Conservation (phyloP, 73 alveolate genomes). For the Blepharisma stoltei region DNA sequence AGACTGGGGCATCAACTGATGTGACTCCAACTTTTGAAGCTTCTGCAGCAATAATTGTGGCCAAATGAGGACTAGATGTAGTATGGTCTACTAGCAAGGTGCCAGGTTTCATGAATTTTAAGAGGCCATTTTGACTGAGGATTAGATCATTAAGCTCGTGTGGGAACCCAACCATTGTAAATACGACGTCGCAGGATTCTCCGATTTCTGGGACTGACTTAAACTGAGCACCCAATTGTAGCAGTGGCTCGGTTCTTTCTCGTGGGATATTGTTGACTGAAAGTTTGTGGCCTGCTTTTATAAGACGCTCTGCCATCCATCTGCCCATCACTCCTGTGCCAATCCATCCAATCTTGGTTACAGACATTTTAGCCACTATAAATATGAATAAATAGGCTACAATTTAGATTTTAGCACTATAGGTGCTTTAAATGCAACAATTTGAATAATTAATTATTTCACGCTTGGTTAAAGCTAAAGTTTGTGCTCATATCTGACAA, state of each 20-base stretch:
- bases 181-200: conserved; percentile 61
- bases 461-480: no score
- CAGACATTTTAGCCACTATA: no score
- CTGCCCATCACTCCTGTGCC: conserved; percentile 94
- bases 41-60: conserved; percentile 54
- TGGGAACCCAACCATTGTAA: conserved; percentile 88
- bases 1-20: conserved; percentile 87
- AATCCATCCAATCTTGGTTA: conserved; percentile 74
- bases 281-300: conserved; percentile 67
- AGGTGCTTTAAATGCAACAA: no score
- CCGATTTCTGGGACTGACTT: conserved; percentile 63
- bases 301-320: conserved; percentile 74
- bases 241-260: conserved; percentile 69
- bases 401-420: no score
- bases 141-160: conserved; percentile 81
- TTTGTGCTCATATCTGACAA: no score
- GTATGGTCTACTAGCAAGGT: conserved; percentile 79
- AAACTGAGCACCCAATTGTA: conserved; percentile 56
- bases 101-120: conserved; percentile 71
- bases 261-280: conserved; percentile 72
- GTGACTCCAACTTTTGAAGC: conserved; percentile 53
- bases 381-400: no score
- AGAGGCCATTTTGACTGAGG: conserved; percentile 67
- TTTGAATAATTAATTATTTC: no score
- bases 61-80: conserved; percentile 80